Base-by-base conservation (phyloP, 495 filamentous ascomycete genomes). In the Podospora fimiseda region DNA sequence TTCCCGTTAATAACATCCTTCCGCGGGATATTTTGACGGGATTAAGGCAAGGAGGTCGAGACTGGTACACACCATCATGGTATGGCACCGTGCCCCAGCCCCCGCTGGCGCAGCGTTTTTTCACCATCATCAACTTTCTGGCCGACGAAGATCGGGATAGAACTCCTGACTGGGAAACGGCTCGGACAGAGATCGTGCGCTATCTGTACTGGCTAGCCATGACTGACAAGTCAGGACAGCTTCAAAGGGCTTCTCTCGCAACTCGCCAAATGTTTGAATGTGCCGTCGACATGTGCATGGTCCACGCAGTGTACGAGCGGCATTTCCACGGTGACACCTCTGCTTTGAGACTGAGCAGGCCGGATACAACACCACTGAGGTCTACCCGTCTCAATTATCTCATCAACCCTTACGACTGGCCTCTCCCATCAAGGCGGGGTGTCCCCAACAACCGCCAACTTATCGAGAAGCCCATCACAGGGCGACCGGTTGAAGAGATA, bases 101-200 rank as follows among this genome's bases (percentile, higher is more conserved):
- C 3, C 64, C 62, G 2, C 43, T 69, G 20, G 60, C 46, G 14
- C 21, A 51, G 9, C 58, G 57, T 8, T 59, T 71, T 18, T 15
- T 59, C 33, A 60, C 51, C 16, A 43, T 62, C 18, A 33, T 55
- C 41, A 65, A 60, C 44, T 69, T 70, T 37, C 60, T 71, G 13
- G 47, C 53, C 52, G 63, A 70, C 15, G 59, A 67, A 23, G 60
- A 70, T 30, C 47, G 63, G 43, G 60, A 66, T 52, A 66, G 66
- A 14, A 59, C 52, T 30, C 21, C 57, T 9, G 9, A 52, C 23
- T 71, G 65, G 64, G 41, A 55, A 44, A 1, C 9, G 9, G 58
- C 57, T 41, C 59, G 62, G 6, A 40, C 18, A 14, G 56, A 62
- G 27, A 38, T 60, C 0, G 42, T 51, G 2, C 22, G 49, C 19